Conservation (phyloP, 306 rosid genomes). For the Vigna trinervia region DNA sequence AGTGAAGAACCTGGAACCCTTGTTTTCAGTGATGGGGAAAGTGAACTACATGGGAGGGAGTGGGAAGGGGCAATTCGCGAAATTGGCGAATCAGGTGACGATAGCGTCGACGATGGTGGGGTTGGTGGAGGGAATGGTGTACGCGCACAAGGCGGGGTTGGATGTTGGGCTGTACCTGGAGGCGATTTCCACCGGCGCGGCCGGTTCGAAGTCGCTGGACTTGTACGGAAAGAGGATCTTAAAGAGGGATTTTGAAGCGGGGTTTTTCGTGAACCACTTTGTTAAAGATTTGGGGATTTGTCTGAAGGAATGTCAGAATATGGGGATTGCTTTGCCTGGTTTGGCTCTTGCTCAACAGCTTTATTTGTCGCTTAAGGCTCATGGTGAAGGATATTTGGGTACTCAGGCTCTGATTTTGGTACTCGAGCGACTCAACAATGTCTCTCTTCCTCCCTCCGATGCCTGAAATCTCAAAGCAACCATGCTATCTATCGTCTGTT, state of each 20-base stretch:
- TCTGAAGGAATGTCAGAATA: conserved; percentile 80
- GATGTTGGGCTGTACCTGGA: conserved; percentile 68
- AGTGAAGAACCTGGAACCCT: conserved; percentile 46
- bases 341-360: conserved; percentile 94
- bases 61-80: conserved; percentile 92
- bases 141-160: conserved; percentile 81
- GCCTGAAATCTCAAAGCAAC: background rate
- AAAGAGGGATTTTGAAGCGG: conserved; percentile 81
- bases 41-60: conserved; percentile 85
- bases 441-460: conserved; percentile 49
- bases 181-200: conserved; percentile 80
- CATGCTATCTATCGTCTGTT: background rate
- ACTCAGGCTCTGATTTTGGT: conserved; percentile 75
- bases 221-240: conserved; percentile 67
- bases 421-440: conserved; percentile 82
- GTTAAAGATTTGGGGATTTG: conserved; percentile 91
- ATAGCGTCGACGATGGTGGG: conserved; percentile 89
- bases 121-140: conserved; percentile 84
- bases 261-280: conserved; percentile 81
- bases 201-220: conserved; percentile 76
- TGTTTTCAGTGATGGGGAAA: conserved; percentile 69
- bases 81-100: conserved; percentile 82
- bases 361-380: conserved; percentile 76
- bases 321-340: conserved; percentile 87
- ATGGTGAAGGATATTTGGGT: conserved; percentile 83